These are phyloP conservation scores for Annulohypoxylon bovei DNA, from an alignment of 495 filamentous ascomycete genomes.

Conservation along the genomic window DNA sequence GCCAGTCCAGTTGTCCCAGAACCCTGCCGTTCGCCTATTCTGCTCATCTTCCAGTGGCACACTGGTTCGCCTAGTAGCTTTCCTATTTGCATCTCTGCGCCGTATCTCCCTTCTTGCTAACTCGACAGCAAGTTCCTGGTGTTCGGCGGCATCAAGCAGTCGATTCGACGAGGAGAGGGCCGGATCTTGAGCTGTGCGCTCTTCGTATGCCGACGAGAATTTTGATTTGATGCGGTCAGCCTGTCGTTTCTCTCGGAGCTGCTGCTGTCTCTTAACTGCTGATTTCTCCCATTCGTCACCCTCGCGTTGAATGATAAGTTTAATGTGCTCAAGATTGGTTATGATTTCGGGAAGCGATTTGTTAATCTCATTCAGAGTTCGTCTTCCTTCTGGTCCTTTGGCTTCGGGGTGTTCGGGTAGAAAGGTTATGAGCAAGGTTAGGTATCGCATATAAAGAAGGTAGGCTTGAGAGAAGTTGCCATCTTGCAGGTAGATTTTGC, in stretches of 20 bases:
- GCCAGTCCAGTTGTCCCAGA: conserved; percentile 69
- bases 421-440: conserved; percentile 71
- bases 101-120: conserved; percentile 78
- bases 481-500: conserved; percentile 79
- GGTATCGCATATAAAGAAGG: conserved; percentile 84
- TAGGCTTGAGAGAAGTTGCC: conserved; percentile 88
- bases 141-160: conserved; percentile 72
- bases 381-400: conserved; percentile 57
- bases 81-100: conserved; percentile 69
- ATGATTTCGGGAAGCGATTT: conserved; percentile 45
- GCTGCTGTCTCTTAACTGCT: conserved; percentile 20
- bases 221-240: conserved; percentile 14
- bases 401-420: conserved; percentile 73
- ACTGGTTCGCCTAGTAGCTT: conserved; percentile 64
- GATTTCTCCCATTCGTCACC: conserved; percentile 47
- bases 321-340: conserved; percentile 67
- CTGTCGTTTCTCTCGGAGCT: conserved; percentile 11
- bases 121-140: conserved; percentile 80
- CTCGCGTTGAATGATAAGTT: conserved; percentile 51
- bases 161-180: conserved; percentile 54
- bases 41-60: conserved; percentile 65
- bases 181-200: conserved; percentile 58
- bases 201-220: conserved; percentile 37
- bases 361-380: conserved; percentile 32
- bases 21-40: conserved; percentile 65